A percentile compares a stretch with the other conserved stretches of the same genome.
phyloP scores from a whole-genome alignment of 345 rosid genomes.

The Citropsis articulata region DNA sequence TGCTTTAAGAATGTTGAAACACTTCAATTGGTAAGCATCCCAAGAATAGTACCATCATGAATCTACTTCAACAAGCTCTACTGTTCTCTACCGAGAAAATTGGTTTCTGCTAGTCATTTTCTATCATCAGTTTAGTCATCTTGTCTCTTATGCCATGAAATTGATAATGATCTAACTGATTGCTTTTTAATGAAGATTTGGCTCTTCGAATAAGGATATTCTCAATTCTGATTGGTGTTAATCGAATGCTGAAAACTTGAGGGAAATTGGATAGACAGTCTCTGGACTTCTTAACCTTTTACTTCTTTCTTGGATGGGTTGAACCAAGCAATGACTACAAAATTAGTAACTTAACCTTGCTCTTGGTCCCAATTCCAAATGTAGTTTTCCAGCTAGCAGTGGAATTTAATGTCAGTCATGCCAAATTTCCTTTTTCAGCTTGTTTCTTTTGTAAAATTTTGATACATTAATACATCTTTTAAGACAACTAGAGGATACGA shows the following conservation, averaged over 20 bases:
- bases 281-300: neutral
- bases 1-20: slow-evolving; percentile 72
- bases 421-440: neutral
- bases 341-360: neutral
- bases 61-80: slow-evolving; percentile 5
- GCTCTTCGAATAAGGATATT: neutral
- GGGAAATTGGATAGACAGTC: neutral
- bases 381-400: neutral
- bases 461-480: neutral
- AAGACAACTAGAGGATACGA: neutral
- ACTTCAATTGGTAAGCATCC: slow-evolving; percentile 68
- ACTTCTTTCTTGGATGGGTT: neutral
- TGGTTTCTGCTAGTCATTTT: neutral
- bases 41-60: neutral
- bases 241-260: neutral
- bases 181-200: neutral
- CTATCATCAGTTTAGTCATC: neutral
- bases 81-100: neutral
- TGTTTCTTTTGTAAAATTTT: neutral
- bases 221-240: neutral
- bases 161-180: neutral
- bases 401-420: neutral
- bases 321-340: neutral
- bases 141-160: neutral
- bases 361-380: neutral